Evolutionary conservation across 2,329 filamentous ascomycete species (phyloP).

Genomic region (Bertia moriformis): DNA sequence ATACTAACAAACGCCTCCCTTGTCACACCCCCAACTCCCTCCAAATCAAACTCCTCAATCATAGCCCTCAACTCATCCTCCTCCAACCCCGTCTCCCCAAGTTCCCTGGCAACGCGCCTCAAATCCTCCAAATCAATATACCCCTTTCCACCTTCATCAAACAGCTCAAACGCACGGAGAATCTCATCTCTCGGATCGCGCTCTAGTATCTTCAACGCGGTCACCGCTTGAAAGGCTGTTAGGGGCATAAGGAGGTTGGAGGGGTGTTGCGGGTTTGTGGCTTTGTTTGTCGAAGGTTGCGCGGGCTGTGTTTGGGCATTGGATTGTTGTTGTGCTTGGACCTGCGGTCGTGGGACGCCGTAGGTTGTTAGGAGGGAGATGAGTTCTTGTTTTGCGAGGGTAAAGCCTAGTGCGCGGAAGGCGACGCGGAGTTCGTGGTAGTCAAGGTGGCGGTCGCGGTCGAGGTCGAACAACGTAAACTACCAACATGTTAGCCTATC

Average conservation of each 20-base stretch:
- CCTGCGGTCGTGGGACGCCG: constrained; percentile 30
- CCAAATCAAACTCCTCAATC: constrained; percentile 58
- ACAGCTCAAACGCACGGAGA: constrained; percentile 46
- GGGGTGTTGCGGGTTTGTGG: constrained; percentile 20
- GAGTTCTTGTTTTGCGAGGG: constrained; percentile 44
- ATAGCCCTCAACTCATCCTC: constrained; percentile 52
- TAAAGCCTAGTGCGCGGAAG: constrained; percentile 52
- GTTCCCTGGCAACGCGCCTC: constrained; percentile 42
- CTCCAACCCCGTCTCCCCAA: constrained; percentile 47
- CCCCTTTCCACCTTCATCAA: constrained; percentile 48
- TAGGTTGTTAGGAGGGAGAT: constrained; percentile 41
- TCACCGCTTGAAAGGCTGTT: constrained; percentile 37
- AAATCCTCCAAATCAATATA: constrained; percentile 47
- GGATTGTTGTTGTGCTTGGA: constrained; percentile 10
- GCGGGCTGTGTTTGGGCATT: constrained; percentile 7
- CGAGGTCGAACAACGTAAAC: constrained; percentile 54
- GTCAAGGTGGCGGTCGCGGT: constrained; percentile 50
- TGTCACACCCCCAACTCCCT: constrained; percentile 49
- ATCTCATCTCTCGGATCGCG: constrained; percentile 51
- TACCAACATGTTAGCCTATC: constrained; percentile 10
- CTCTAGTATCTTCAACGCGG: constrained; percentile 40
- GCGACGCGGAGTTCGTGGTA: constrained; percentile 58
- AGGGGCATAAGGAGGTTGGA: constrained; percentile 40
- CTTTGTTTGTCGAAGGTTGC: constrained; percentile 9
- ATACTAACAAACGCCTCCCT: constrained; percentile 54